phyloP scores from a whole-genome alignment of 805 yeast genomes.

The Brettanomyces nanus region DNA sequence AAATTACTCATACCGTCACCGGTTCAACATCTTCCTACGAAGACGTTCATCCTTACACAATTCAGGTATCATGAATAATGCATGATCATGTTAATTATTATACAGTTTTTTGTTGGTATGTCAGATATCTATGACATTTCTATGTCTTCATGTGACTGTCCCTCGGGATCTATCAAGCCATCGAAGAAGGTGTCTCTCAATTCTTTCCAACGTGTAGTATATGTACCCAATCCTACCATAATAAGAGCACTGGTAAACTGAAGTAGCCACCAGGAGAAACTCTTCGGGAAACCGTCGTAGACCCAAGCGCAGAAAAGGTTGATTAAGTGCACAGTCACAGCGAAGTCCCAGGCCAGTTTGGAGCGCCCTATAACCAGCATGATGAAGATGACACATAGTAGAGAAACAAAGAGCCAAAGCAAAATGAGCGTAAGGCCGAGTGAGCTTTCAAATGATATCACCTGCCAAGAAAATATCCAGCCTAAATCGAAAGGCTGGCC shows the following conservation, averaged over 20 bases:
- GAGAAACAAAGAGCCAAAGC: slow-evolving; percentile 77
- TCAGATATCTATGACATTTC: neutral
- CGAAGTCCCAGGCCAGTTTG: slow-evolving; percentile 94
- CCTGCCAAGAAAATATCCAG: slow-evolving; percentile 79
- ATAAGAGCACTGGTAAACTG: slow-evolving; percentile 62
- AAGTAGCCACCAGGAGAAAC: slow-evolving; percentile 76
- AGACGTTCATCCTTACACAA: slow-evolving; percentile 65
- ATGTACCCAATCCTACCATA: slow-evolving; percentile 76
- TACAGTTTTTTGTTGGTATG: neutral
- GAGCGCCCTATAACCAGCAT: slow-evolving; percentile 87
- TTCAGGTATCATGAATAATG: slow-evolving; percentile 72
- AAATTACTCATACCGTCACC: slow-evolving; percentile 82
- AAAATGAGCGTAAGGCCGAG: slow-evolving; percentile 67
- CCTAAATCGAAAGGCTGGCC: slow-evolving; percentile 62
- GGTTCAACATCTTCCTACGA: slow-evolving; percentile 65
- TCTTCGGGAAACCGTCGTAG: slow-evolving; percentile 60
- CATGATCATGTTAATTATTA: neutral
- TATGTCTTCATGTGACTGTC: neutral
- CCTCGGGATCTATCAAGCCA: slow-evolving; percentile 58
- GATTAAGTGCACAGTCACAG: slow-evolving; percentile 82
- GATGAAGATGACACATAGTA: slow-evolving; percentile 76
- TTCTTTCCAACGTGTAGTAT: slow-evolving; percentile 89
- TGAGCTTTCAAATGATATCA: slow-evolving; percentile 64
- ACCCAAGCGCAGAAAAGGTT: slow-evolving; percentile 64
- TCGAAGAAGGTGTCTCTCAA: slow-evolving; percentile 84